Evolutionary conservation across 2,329 filamentous ascomycete genomes (phyloP).

Genomic region (Aspergillus bombycis): DNA sequence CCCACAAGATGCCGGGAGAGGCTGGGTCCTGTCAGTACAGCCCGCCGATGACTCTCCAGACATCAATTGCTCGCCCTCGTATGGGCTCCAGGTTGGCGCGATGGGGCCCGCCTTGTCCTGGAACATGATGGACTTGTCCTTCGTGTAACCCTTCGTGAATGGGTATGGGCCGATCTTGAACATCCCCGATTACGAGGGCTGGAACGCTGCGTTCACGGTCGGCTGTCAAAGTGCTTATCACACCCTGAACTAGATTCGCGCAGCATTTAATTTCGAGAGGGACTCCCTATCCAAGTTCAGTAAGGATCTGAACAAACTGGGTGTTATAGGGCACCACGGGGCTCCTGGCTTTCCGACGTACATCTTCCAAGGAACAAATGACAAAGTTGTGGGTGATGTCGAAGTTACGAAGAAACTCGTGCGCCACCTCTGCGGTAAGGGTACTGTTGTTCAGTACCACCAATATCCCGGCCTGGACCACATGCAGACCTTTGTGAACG

Average conservation of each 20-base stretch:
- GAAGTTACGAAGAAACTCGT: neutral
- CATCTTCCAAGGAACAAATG: constrained; percentile 3
- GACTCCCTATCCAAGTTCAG: constrained; percentile 8
- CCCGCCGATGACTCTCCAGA: constrained; percentile 3
- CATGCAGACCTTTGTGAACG: neutral
- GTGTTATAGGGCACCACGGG: constrained; percentile 2
- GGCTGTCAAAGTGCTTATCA: neutral
- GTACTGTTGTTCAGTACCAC: neutral
- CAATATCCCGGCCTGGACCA: neutral
- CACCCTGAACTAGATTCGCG: neutral
- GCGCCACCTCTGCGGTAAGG: neutral
- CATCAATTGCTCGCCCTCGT: neutral
- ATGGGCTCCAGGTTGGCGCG: neutral
- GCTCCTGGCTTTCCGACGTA: constrained; percentile 2
- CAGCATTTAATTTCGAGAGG: neutral
- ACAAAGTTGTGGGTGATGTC: neutral
- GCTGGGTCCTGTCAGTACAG: neutral
- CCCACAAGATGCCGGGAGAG: neutral
- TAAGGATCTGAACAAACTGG: neutral
- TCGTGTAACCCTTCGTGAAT: neutral
- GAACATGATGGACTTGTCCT: neutral
- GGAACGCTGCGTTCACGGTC: neutral
- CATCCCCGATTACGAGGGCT: constrained; percentile 2
- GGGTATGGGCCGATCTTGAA: neutral
- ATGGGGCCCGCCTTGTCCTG: neutral